A percentile compares a stretch with the other conserved stretches of the same genome.
Conservation (phyloP, 2,329 filamentous ascomycete genomes). For the Teratosphaeria pseudoeucalypti region DNA sequence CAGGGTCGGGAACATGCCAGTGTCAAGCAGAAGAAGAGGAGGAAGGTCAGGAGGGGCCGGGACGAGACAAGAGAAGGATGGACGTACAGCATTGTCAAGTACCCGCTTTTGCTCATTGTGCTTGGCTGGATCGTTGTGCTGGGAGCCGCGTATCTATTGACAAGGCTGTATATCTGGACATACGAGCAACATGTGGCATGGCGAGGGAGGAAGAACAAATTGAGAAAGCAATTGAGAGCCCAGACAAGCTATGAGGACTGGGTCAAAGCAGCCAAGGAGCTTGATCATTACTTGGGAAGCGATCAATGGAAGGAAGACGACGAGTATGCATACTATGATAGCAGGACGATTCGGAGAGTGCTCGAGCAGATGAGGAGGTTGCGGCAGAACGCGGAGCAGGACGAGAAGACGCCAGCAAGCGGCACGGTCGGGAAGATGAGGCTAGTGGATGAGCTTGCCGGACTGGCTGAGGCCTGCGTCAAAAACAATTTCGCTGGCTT, state of each 20-base stretch:
- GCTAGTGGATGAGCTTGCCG: slow-evolving; percentile 64
- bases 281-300: slow-evolving; percentile 75
- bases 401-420: slow-evolving; percentile 38
- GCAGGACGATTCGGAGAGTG: slow-evolving; percentile 67
- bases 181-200: slow-evolving; percentile 91
- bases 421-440: slow-evolving; percentile 26
- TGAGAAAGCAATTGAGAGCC: slow-evolving; percentile 60
- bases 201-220: slow-evolving; percentile 63
- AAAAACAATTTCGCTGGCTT: slow-evolving; percentile 97
- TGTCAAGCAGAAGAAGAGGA: slow-evolving; percentile 28
- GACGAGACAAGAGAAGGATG: slow-evolving; percentile 95
- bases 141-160: slow-evolving; percentile 64
- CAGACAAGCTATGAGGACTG: slow-evolving; percentile 73
- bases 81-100: slow-evolving; percentile 80
- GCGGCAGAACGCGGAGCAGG: slow-evolving; percentile 43
- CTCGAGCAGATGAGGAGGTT: slow-evolving; percentile 62
- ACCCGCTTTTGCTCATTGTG: slow-evolving; percentile 75
- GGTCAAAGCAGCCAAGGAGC: slow-evolving; percentile 64
- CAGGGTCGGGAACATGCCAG: slow-evolving; percentile 4
- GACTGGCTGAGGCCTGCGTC: slow-evolving; percentile 76
- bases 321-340: slow-evolving; percentile 73
- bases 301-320: slow-evolving; percentile 68
- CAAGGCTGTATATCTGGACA: slow-evolving; percentile 76
- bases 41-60: slow-evolving; percentile 42
- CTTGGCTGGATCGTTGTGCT: slow-evolving; percentile 70